A percentile compares a stretch with the other conserved stretches of the same genome.
Evolutionary conservation across 768 basidiomycete genomes (phyloP).

Genomic region (Phlebiopsis gigantea): DNA sequence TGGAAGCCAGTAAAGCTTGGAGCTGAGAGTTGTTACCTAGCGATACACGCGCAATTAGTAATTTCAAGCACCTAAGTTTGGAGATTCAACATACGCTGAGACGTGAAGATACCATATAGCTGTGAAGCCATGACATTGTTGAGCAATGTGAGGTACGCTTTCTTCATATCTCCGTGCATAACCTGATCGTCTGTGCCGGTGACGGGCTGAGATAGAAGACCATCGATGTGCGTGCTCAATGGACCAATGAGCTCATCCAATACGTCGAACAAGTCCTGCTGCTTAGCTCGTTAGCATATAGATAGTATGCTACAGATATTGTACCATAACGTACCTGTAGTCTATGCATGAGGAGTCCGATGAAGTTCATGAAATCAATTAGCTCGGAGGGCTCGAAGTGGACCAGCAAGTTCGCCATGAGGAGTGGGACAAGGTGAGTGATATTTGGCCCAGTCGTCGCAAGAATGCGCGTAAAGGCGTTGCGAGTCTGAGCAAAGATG

Average conservation of each 20-base stretch:
- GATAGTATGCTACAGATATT: too few species aligned
- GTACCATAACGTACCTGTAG: slow-evolving; percentile 75
- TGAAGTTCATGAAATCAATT: slow-evolving; percentile 94
- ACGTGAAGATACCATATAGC: slow-evolving; percentile 80
- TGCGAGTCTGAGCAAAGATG: slow-evolving; percentile 60
- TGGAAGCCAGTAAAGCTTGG: slow-evolving; percentile 69
- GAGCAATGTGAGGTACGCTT: slow-evolving; percentile 81
- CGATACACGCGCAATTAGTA: slow-evolving; percentile 24
- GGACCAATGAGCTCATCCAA: slow-evolving; percentile 88
- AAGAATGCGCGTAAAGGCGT: slow-evolving; percentile 89
- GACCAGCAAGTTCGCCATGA: slow-evolving; percentile 87
- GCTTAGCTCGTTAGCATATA: slow-evolving; percentile 1
- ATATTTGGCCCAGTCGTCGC: slow-evolving; percentile 84
- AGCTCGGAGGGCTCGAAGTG: slow-evolving; percentile 92
- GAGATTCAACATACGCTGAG: slow-evolving; percentile 58
- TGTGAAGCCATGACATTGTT: slow-evolving; percentile 78
- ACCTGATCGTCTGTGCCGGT: slow-evolving; percentile 84
- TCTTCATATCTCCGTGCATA: slow-evolving; percentile 75
- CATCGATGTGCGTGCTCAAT: slow-evolving; percentile 75
- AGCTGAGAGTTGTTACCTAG: slow-evolving; percentile 62
- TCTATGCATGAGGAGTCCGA: slow-evolving; percentile 85
- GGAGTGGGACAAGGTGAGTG: slow-evolving; percentile 78
- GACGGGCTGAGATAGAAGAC: slow-evolving; percentile 74
- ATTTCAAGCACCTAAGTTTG: not conserved
- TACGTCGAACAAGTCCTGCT: slow-evolving; percentile 85